These are phyloP conservation scores for Wallemia hederae DNA, from an alignment of 1,284 basidiomycete species.

Conservation along the genomic window DNA sequence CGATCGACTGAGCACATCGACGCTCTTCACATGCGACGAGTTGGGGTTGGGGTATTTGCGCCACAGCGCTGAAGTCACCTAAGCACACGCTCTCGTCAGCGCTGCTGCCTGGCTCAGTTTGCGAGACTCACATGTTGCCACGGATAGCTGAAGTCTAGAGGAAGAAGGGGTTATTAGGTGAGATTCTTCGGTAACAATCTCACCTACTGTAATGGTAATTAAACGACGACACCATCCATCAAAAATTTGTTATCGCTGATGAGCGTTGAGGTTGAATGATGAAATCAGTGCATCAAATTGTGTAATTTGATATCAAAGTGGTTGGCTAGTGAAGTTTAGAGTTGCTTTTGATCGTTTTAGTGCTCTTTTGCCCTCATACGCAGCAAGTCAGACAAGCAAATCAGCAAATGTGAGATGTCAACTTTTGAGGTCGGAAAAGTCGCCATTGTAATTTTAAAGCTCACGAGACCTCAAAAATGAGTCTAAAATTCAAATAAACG, in stretches of 20 bases:
- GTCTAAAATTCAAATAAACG: background rate
- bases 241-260: background rate
- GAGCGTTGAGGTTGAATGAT: background rate
- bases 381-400: too few species aligned
- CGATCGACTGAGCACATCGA: conserved; percentile 5
- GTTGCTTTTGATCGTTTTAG: too few species aligned
- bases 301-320: too few species aligned
- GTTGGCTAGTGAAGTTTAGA: too few species aligned
- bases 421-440: too few species aligned
- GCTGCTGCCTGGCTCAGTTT: background rate
- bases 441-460: too few species aligned
- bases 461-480: background rate
- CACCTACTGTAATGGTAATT: background rate
- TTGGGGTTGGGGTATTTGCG: conserved; percentile 7
- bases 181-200: background rate
- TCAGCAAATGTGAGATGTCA: too few species aligned
- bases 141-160: background rate
- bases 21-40: conserved; percentile 5
- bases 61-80: conserved; percentile 4
- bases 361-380: too few species aligned
- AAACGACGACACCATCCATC: background rate
- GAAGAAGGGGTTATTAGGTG: background rate
- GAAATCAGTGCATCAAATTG: background rate
- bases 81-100: background rate
- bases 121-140: background rate